Conservation (phyloP, 192 early-diverging fungal species). For the Ramicandelaber brevisporus region DNA sequence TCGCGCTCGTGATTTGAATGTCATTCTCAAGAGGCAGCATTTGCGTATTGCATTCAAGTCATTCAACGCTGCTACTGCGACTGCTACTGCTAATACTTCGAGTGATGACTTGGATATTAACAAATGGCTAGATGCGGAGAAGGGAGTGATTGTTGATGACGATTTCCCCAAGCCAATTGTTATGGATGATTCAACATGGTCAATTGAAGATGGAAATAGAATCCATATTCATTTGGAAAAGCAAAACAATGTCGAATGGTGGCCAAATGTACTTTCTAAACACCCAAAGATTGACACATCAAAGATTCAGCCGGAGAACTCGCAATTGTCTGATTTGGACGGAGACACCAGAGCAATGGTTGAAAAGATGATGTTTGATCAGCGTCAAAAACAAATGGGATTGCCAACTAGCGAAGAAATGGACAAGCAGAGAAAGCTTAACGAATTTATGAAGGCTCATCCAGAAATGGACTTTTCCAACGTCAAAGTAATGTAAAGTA, state of each 20-base stretch:
- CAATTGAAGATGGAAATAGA: constrained; percentile 33
- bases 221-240: constrained; percentile 66
- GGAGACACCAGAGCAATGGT: constrained; percentile 80
- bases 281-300: constrained; percentile 71
- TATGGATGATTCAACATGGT: constrained; percentile 63
- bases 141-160: constrained; percentile 17
- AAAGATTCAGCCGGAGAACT: constrained; percentile 74
- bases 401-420: constrained; percentile 51
- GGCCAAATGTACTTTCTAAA: constrained; percentile 59
- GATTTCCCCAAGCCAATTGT: constrained; percentile 38
- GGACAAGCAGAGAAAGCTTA: constrained; percentile 47
- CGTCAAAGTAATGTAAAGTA: constrained; percentile 6
- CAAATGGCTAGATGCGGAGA: background rate
- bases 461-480: constrained; percentile 44
- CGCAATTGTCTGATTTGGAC: constrained; percentile 59
- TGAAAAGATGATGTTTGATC: constrained; percentile 94
- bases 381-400: constrained; percentile 57
- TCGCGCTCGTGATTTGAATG: constrained; percentile 29
- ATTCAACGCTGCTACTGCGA: no score
- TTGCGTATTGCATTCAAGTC: constrained; percentile 40
- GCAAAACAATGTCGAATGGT: constrained; percentile 58
- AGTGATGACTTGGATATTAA: no score
- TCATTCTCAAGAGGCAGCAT: constrained; percentile 34
- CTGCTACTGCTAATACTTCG: no score
- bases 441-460: constrained; percentile 40